phyloP scores from a whole-genome alignment of 2,329 filamentous ascomycete genomes.

The Fusarium metavorans region DNA sequence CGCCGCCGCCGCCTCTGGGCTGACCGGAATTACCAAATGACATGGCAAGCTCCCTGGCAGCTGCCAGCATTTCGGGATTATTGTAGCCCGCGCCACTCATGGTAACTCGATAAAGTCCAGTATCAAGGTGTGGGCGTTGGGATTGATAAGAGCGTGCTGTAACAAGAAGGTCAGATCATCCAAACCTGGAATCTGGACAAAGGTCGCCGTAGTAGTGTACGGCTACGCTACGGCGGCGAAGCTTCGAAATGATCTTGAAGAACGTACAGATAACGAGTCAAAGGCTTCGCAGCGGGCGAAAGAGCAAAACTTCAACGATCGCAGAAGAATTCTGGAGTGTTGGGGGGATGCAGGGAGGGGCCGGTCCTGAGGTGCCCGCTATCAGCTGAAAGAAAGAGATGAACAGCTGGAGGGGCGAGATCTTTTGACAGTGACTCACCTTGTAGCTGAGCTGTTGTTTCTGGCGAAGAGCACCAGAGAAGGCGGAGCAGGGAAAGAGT shows the following conservation, averaged over 20 bases:
- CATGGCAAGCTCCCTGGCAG: conserved; percentile 42
- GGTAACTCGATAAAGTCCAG: neutral
- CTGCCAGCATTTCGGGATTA: conserved; percentile 43
- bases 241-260: neutral
- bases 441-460: neutral
- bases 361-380: neutral
- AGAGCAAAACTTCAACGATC: neutral
- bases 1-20: neutral
- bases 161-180: neutral
- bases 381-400: neutral
- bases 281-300: neutral
- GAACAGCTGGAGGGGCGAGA: neutral
- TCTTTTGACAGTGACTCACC: neutral
- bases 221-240: neutral
- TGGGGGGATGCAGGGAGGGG: neutral
- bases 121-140: neutral
- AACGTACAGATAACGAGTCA: neutral
- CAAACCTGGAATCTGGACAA: neutral
- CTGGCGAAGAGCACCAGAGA: neutral
- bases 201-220: neutral
- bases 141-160: neutral
- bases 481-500: neutral
- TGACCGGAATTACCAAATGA: conserved; percentile 36
- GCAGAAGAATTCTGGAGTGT: neutral
- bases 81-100: conserved; percentile 37